Evolutionary conservation across 1,139 yeast genomes (phyloP).

Genomic region (Candida labiduridarum): DNA sequence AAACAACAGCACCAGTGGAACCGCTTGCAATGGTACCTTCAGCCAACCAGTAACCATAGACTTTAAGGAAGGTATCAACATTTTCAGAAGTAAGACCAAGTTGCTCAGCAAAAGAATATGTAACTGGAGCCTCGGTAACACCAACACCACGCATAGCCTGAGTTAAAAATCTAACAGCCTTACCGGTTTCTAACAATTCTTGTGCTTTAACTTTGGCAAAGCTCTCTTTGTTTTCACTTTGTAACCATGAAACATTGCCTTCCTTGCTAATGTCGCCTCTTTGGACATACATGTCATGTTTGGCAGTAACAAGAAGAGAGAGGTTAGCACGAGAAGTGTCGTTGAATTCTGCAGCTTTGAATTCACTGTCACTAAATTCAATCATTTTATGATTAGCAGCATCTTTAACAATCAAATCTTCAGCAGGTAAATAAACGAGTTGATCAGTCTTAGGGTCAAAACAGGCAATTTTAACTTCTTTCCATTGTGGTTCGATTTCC

Average conservation of each 20-base stretch:
- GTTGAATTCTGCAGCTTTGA: not conserved
- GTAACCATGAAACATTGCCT: not conserved
- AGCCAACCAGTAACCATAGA: not conserved
- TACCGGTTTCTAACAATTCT: not conserved
- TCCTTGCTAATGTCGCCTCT: not conserved
- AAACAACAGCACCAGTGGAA: not conserved
- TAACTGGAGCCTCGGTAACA: not conserved
- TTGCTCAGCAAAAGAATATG: not conserved
- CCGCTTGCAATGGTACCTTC: no score
- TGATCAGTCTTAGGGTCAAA: conserved; percentile 6
- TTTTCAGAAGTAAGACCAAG: not conserved
- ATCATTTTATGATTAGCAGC: conserved; percentile 8
- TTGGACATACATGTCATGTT: conserved; percentile 10
- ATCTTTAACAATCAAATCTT: conserved; percentile 6
- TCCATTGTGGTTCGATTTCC: conserved; percentile 5
- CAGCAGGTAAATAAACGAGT: conserved; percentile 4
- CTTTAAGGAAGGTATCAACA: not conserved
- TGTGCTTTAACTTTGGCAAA: not conserved
- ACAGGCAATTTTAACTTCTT: conserved; percentile 6
- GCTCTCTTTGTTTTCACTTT: not conserved
- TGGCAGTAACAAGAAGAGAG: conserved; percentile 7
- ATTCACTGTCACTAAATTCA: conserved; percentile 2
- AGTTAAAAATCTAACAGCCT: not conserved
- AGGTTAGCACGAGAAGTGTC: not conserved
- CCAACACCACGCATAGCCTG: not conserved